Percentiles rank a stretch among this genome's conserved stretches.
Conservation (phyloP, 2,329 filamentous ascomycete species). For the Colletotrichum acutatum region DNA sequence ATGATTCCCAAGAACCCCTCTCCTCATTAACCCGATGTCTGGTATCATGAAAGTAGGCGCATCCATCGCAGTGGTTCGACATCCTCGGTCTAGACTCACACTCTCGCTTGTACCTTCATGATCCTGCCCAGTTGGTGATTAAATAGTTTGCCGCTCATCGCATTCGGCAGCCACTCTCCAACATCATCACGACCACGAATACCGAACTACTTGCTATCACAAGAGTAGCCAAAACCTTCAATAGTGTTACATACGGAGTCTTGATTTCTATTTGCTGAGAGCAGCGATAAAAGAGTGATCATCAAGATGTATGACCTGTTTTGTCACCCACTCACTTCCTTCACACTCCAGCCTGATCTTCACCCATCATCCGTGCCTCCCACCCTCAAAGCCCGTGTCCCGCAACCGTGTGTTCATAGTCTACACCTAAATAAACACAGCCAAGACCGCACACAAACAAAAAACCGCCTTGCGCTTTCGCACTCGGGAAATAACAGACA, state of each 20-base stretch:
- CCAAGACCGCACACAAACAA: neutral
- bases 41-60: neutral
- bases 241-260: too few relatives aligned
- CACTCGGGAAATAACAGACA: neutral
- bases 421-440: neutral
- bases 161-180: too few relatives aligned
- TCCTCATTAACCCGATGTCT: neutral
- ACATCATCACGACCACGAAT: too few relatives aligned
- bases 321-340: too few relatives aligned
- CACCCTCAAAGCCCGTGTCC: too few relatives aligned
- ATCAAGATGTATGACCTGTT: too few relatives aligned
- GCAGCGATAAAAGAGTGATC: too few relatives aligned
- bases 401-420: neutral
- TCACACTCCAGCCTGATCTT: neutral
- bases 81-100: neutral
- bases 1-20: neutral
- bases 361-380: neutral
- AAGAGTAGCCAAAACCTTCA: too few relatives aligned
- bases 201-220: too few relatives aligned
- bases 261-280: rapidly evolving
- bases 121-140: too few relatives aligned
- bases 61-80: rapidly evolving
- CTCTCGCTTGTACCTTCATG: too few relatives aligned
- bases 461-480: neutral
- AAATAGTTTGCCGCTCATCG: too few relatives aligned